These are phyloP conservation scores for Fraxinus latifolia DNA, from an alignment of 305 asterid species.

Conservation along the genomic window DNA sequence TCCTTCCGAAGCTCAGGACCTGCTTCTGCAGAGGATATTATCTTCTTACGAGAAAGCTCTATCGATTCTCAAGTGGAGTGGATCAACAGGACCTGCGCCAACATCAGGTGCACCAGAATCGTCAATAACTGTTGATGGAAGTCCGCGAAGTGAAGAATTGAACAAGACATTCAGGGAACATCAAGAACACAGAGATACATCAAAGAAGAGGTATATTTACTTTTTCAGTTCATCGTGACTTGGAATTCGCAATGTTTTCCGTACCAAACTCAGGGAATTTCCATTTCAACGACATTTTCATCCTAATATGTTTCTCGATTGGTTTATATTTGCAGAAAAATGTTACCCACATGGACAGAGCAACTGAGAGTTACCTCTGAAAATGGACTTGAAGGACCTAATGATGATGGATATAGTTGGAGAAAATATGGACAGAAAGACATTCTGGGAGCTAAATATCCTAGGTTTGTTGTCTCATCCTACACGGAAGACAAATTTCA, in stretches of 20 bases:
- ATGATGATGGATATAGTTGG: slow-evolving; percentile 80
- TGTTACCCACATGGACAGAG: slow-evolving; percentile 64
- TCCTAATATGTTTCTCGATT: slow-evolving; percentile 19
- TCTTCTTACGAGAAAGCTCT: slow-evolving; percentile 68
- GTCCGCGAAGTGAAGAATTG: slow-evolving; percentile 43
- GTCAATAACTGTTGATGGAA: slow-evolving; percentile 44
- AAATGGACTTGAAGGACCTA: slow-evolving; percentile 74
- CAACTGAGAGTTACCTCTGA: slow-evolving; percentile 55
- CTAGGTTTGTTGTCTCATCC: slow-evolving; percentile 44
- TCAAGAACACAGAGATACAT: slow-evolving; percentile 30
- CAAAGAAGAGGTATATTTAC: slow-evolving; percentile 65
- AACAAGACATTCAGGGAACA: slow-evolving; percentile 35
- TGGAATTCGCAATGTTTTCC: not conserved
- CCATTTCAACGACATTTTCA: not conserved
- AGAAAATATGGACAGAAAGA: slow-evolving; percentile 94
- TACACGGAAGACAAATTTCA: not conserved
- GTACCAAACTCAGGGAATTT: not conserved
- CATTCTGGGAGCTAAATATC: slow-evolving; percentile 81
- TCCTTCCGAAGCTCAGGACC: slow-evolving; percentile 41
- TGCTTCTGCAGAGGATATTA: slow-evolving; percentile 53
- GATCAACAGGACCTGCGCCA: slow-evolving; percentile 25
- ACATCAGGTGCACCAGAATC: slow-evolving; percentile 32
- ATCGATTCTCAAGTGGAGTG: slow-evolving; percentile 48
- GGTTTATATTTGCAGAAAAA: slow-evolving; percentile 46
- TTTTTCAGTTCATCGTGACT: not conserved